Evolutionary conservation across 2,329 filamentous ascomycete genomes (phyloP), one percentile per base, ranked within the genome.

Genomic region (Xylaria sp.): DNA sequence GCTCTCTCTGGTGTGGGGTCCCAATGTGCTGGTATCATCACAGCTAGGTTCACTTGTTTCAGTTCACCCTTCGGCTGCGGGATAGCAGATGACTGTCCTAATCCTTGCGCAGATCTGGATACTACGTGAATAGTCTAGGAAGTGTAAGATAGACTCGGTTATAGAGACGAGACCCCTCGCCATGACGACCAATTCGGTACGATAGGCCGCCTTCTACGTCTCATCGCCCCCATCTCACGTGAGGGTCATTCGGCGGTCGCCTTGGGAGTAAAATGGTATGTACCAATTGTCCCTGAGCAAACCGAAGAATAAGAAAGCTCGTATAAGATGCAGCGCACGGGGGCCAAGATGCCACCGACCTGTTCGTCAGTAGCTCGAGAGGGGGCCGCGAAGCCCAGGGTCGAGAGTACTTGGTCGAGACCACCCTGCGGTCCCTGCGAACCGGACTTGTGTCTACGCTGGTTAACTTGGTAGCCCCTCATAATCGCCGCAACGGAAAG

Each of bases 101-200:
- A 67, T 25, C 68, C 68, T 23, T 62, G 68, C 51, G 68, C 31
- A 58, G 65, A 70, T 70, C 68, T 28, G 18, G 48, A 59, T 41
- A 44, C 51, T n/a, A 56, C 56, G 31, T 41, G 52, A 46, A 44
- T 46, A 63, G 23, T 18, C 34, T 9, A 37, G 34, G 34, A 8
- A 37, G 34, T 37, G 34, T 37, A 37, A 37, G 34, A 37, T 37
- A 37, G 34, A 54, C 34, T 57, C 37, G 25, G 15, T 46, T 15
- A 39, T 25, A 48, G 57, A 52, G 34, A 31, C 12, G 2, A 28
- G 25, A 28, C 20, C 13, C 15, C 13, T 15, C 28, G 41, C 39
- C 12, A 20, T 10, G 8, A 25, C 20, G 41, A 50, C 48, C 31
- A 41, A 9, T 37, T 37, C 34, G 10, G 34, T 37, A 37, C 34